phyloP scores from a whole-genome alignment of 371 early-diverging fungal genomes.

The Syncephalis fuscata region DNA sequence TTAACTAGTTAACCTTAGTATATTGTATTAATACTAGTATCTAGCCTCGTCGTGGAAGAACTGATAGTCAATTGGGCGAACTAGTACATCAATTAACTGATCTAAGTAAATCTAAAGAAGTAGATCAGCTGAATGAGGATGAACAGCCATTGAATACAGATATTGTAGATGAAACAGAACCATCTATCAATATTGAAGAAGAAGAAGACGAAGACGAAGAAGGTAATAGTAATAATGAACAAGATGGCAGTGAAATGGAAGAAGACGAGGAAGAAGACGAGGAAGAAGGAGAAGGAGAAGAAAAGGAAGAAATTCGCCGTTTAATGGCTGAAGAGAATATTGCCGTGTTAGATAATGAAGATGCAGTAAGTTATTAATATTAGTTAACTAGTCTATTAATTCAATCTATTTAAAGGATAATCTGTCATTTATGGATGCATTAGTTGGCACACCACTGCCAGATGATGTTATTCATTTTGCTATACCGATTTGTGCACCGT shows the following conservation, averaged over 20 bases:
- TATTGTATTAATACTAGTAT: too few species aligned
- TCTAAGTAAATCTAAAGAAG: neutral
- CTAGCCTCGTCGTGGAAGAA: constrained; percentile 1
- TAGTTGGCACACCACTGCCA: constrained; percentile 58
- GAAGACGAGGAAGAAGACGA: neutral
- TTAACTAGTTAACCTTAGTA: neutral
- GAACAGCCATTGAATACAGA: neutral
- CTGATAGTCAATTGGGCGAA: constrained; percentile 2
- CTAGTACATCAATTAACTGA: neutral
- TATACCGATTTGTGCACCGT: constrained; percentile 96
- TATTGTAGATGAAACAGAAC: constrained; percentile 1
- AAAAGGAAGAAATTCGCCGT: constrained; percentile 39
- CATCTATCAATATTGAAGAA: constrained; percentile 2
- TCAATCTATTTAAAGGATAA: too few species aligned
- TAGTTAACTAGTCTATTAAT: constrained; percentile 1
- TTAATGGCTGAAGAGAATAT: constrained; percentile 59
- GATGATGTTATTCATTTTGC: constrained; percentile 77
- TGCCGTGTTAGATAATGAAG: constrained; percentile 42
- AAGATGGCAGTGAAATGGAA: too few species aligned
- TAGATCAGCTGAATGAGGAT: neutral
- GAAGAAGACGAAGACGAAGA: constrained; percentile 1
- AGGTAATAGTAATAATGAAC: constrained; percentile 6
- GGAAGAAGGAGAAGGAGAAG: constrained; percentile 19
- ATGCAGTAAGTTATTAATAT: constrained; percentile 25
- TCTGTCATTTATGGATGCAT: constrained; percentile 48